Evolutionary conservation across 2,329 filamentous ascomycete species (phyloP).

Genomic region (Lecanicillium sp.): DNA sequence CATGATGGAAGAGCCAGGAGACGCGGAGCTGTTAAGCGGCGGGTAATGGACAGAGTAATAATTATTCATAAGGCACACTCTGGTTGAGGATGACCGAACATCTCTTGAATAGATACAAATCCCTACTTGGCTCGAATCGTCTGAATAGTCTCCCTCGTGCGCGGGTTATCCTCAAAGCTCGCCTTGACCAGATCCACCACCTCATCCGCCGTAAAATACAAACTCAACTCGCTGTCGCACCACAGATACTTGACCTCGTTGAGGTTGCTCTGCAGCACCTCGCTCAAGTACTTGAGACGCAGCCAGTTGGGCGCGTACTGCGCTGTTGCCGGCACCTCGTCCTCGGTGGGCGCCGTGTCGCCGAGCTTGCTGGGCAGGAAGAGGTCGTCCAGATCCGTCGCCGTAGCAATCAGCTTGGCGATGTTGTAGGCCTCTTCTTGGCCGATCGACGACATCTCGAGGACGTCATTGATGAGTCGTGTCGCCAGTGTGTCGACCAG

Average conservation of each 20-base stretch:
- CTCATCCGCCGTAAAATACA: constrained; percentile 56
- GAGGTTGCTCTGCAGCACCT: constrained; percentile 61
- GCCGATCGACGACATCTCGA: constrained; percentile 55
- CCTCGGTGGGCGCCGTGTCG: constrained; percentile 21
- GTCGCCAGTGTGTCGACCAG: constrained; percentile 52
- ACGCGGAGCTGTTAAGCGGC: too few relatives aligned
- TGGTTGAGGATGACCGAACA: too few relatives aligned
- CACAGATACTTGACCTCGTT: constrained; percentile 58
- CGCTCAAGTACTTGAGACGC: constrained; percentile 56
- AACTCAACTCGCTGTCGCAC: constrained; percentile 59
- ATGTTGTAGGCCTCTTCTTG: constrained; percentile 60
- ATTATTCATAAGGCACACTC: too few relatives aligned
- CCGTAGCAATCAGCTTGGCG: constrained; percentile 50
- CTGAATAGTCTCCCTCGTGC: constrained; percentile 51
- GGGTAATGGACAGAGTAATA: too few relatives aligned
- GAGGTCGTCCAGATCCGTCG: constrained; percentile 54
- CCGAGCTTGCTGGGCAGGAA: constrained; percentile 44
- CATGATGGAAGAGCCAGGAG: too few relatives aligned
- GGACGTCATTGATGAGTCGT: constrained; percentile 56
- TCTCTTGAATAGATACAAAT: constrained; percentile 8
- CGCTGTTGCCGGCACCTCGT: constrained; percentile 48
- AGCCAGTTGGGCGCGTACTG: constrained; percentile 59
- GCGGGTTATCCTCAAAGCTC: constrained; percentile 58
- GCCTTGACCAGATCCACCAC: constrained; percentile 56
- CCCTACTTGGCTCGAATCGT: constrained; percentile 51